Conservation (phyloP, 208 protist species). For the Acanthamoeba sp. region DNA sequence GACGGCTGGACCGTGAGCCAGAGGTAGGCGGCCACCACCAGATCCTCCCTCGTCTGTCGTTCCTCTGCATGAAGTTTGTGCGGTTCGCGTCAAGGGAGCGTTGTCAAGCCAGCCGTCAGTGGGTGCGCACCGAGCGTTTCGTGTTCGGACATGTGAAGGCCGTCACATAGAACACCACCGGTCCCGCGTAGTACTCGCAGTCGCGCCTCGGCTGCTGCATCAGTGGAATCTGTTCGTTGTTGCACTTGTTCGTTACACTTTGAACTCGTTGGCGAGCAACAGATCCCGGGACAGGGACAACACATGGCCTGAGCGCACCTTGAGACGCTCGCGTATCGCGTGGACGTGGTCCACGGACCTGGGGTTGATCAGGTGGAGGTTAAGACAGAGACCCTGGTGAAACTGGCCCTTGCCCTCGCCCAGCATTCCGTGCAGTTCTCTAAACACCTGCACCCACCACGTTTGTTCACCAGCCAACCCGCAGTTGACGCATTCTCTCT, state of each 20-base stretch:
- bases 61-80: too few relatives aligned
- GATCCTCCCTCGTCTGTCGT: too few relatives aligned
- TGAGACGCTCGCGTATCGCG: not conserved
- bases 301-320: not conserved
- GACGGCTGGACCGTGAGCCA: too few relatives aligned
- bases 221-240: not conserved
- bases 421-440: not conserved
- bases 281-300: too few relatives aligned
- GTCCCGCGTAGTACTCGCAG: not conserved
- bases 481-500: too few relatives aligned
- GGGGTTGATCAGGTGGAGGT: conserved; percentile 3
- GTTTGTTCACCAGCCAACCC: too few relatives aligned
- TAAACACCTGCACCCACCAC: not conserved
- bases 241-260: too few relatives aligned
- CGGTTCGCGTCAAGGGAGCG: too few relatives aligned
- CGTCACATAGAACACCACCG: not conserved
- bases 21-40: too few relatives aligned
- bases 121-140: too few relatives aligned
- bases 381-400: not conserved
- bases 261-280: too few relatives aligned
- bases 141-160: not conserved
- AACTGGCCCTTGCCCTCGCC: not conserved
- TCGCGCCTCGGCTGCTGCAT: not conserved
- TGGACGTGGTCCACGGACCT: not conserved
- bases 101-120: too few relatives aligned